Evolutionary conservation across 78 protist genomes (phyloP).

Genomic region (Emiliania huxleyi): DNA sequence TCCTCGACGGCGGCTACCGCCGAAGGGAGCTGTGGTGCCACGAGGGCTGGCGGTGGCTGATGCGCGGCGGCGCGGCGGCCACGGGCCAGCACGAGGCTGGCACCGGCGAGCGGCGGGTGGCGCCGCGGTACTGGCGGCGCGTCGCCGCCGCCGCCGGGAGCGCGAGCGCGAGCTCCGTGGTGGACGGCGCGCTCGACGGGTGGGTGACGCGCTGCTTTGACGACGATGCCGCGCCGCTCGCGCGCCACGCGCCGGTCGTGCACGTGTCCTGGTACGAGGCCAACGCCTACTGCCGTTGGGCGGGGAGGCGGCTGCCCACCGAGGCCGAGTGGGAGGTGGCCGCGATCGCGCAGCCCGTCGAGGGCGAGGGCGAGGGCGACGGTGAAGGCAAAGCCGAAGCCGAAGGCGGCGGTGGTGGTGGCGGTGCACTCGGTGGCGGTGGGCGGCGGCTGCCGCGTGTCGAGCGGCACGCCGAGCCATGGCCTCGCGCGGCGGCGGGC

Average conservation of each 20-base stretch:
- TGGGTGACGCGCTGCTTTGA: neutral
- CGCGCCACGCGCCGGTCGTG: constrained; percentile 21
- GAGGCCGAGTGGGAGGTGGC: constrained; percentile 65
- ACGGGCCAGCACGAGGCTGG: too few species aligned
- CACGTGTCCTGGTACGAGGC: constrained; percentile 55
- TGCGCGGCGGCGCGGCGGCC: too few species aligned
- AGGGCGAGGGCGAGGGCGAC: too few species aligned
- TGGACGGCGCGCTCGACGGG: neutral
- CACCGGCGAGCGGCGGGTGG: neutral
- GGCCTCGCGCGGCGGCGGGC: neutral
- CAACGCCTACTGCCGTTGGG: neutral
- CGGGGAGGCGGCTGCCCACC: constrained; percentile 25
- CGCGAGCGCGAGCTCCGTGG: neutral
- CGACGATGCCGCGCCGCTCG: neutral
- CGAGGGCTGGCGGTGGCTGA: neutral
- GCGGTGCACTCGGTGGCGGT: neutral
- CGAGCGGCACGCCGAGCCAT: constrained; percentile 31
- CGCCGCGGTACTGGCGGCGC: too few species aligned
- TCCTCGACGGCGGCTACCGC: neutral
- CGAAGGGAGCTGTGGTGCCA: neutral
- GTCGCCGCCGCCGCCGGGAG: too few species aligned
- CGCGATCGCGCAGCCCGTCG: neutral
- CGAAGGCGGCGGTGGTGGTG: too few species aligned
- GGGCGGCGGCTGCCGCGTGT: constrained; percentile 59
- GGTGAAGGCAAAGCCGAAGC: too few species aligned